A percentile compares a stretch with the other conserved stretches of the same genome.
Evolutionary conservation across 495 filamentous ascomycete genomes (phyloP).

Genomic region (Hypoxylon lienhwacheense): DNA sequence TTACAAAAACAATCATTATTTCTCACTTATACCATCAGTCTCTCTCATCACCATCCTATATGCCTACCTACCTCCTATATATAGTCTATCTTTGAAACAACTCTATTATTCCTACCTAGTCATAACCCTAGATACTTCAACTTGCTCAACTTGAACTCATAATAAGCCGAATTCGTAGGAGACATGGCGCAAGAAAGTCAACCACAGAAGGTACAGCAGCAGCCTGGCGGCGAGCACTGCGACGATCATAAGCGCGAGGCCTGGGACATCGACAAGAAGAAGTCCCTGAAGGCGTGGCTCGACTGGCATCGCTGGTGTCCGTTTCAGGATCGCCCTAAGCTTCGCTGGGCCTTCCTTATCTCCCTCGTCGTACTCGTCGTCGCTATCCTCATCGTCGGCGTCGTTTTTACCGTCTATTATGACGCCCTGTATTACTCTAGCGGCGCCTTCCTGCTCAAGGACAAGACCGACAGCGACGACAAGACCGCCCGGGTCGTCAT

Average conservation of each 20-base stretch:
- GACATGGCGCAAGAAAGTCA: constrained; percentile 1
- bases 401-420: constrained; percentile 33
- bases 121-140: not conserved
- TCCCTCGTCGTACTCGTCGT: constrained; percentile 25
- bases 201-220: not conserved
- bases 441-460: constrained; percentile 25
- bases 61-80: not conserved
- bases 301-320: constrained; percentile 27
- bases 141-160: not conserved
- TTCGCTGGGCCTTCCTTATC: constrained; percentile 30
- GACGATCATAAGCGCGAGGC: constrained; percentile 9
- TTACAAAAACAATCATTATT: too few relatives aligned
- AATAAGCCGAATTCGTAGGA: not conserved
- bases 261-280: constrained; percentile 11
- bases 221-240: constrained; percentile 17
- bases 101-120: not conserved
- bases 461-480: constrained; percentile 1
- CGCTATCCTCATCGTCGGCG: constrained; percentile 23
- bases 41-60: not conserved
- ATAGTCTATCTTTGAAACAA: not conserved
- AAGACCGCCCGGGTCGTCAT: not conserved
- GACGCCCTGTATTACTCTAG: constrained; percentile 29
- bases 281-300: constrained; percentile 5
- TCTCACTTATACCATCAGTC: too few relatives aligned
- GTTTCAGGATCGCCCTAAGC: constrained; percentile 30